Evolutionary conservation across 805 yeast species (phyloP), one percentile per base, ranked within the genome.

Genomic region (Maudiozyma turicensis): DNA sequence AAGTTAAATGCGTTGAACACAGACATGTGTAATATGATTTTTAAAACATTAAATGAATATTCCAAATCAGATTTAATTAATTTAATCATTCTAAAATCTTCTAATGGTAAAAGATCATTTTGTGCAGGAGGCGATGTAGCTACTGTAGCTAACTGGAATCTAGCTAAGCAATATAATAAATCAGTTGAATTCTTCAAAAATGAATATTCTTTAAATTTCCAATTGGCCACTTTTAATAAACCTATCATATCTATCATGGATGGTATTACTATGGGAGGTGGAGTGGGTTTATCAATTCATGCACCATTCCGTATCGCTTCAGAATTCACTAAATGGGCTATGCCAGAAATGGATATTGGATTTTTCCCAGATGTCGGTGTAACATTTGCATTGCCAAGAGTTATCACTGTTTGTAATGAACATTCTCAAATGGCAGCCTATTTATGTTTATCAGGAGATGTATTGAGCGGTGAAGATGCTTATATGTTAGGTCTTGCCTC

Each of bases 331-430:
- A 76, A 82, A 64, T 77, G 89, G 70, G 96, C 98, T 53, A 93
- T 93, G 99, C 98, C 99, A 8, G 98, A 93, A 69, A 85, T 95
- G 75, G 89, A 86, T 60, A 93, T 93, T 65, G 99, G 99, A 1
- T 87, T 88, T 67, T 86, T 87, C 69, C 95, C 95, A 20, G 99
- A 93, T 66, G 98, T 93, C 10, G 99, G 97, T 42, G 83, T 95
- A 37, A 80, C 95, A 9, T 91, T 87, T 69, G 90, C 89, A 68
- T 72, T 93, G 57, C 89, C 95, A 34, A 78, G 85, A 54, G 68
- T 88, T 52, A 56, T 72, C 28, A 64, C 65, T 6, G 44, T 66
- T 33, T 64, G 65, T 20, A 66, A 66, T 51, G 40, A 48, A 11
- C 89, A 87, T 58, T 87, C 86, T 47, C 80, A 86, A 57, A 70